Conservation (phyloP, 345 rosid species). For the Diplotaxis tenuifolia region DNA sequence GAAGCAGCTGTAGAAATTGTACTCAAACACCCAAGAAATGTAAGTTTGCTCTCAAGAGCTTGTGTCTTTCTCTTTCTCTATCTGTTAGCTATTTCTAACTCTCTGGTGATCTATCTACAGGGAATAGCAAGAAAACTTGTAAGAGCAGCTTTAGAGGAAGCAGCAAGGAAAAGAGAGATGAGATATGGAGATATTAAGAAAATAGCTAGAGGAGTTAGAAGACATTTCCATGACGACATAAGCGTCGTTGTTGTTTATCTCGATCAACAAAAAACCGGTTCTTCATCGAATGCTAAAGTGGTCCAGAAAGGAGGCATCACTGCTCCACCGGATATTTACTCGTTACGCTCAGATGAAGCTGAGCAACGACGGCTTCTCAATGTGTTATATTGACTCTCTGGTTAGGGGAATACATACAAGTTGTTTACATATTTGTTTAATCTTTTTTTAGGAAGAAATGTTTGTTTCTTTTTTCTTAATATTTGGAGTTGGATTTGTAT, state of each 20-base stretch:
- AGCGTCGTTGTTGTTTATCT: conserved; percentile 71
- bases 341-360: conserved; percentile 51
- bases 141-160: conserved; percentile 66
- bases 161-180: conserved; percentile 76
- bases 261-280: conserved; percentile 47
- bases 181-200: conserved; percentile 57
- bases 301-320: conserved; percentile 47
- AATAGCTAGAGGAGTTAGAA: conserved; percentile 59
- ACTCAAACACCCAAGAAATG: conserved; percentile 79
- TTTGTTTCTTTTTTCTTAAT: not conserved
- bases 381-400: conserved; percentile 28
- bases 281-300: conserved; percentile 27
- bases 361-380: conserved; percentile 31
- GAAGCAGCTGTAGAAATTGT: conserved; percentile 86
- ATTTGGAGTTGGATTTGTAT: conserved; percentile 29
- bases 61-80: not conserved
- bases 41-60: conserved; percentile 40
- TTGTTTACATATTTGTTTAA: conserved; percentile 38
- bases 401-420: not conserved
- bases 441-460: not conserved
- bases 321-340: conserved; percentile 76
- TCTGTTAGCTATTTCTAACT: not conserved
- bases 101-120: conserved; percentile 33
- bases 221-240: conserved; percentile 79
- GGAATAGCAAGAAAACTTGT: conserved; percentile 69